Evolutionary conservation across 2,329 filamentous ascomycete genomes (phyloP).

Genomic region (Trichoderma citrinoviride): DNA sequence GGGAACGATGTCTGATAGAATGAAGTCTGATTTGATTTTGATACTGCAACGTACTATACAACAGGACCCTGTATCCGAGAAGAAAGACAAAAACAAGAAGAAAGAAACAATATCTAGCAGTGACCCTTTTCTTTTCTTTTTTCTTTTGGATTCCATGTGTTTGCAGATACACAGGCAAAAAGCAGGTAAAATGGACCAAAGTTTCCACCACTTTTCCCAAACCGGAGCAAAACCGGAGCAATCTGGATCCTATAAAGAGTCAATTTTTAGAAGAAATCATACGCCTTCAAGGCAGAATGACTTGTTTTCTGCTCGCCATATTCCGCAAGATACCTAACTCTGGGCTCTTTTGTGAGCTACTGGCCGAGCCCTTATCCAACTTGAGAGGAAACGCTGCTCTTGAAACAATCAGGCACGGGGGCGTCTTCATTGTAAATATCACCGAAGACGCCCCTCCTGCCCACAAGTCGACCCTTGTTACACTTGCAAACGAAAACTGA

Average conservation of each 20-base stretch:
- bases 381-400: too few relatives aligned
- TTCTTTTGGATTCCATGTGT: neutral
- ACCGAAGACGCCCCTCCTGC: neutral
- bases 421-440: neutral
- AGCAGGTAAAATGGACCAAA: neutral
- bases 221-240: neutral
- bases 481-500: constrained; percentile 11
- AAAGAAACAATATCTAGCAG: neutral
- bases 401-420: neutral
- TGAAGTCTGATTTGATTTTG: neutral
- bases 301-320: neutral
- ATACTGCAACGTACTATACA: constrained; percentile 9
- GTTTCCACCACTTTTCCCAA: neutral
- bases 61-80: neutral
- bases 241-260: constrained; percentile 3
- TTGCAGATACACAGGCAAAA: neutral
- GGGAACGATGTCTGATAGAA: too few relatives aligned
- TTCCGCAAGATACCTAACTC: neutral
- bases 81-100: neutral
- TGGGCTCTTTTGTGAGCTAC: neutral
- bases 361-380: too few relatives aligned
- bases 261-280: constrained; percentile 8
- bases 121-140: neutral
- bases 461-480: constrained; percentile 2
- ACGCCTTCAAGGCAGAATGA: neutral